These are phyloP conservation scores for Populus euphratica DNA, from an alignment of 345 rosid genomes.

Conservation along the genomic window DNA sequence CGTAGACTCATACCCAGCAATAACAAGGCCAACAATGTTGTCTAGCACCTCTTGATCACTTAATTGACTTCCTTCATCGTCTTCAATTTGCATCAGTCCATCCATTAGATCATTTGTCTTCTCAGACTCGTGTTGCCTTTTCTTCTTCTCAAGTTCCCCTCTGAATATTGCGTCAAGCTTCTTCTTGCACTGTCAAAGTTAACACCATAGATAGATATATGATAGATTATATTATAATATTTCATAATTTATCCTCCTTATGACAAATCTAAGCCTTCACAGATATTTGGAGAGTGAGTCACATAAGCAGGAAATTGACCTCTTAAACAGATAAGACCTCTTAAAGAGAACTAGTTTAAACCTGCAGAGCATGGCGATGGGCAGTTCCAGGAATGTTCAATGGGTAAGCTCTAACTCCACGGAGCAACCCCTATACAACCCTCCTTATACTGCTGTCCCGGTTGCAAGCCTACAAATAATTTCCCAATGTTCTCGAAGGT, in stretches of 20 bases:
- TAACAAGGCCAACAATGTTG: slow-evolving; percentile 32
- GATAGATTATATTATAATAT: too few relatives aligned
- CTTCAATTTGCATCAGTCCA: slow-evolving; percentile 33
- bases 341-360: neutral
- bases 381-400: slow-evolving; percentile 40
- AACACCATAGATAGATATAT: neutral
- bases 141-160: slow-evolving; percentile 29
- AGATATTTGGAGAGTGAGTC: neutral
- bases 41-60: slow-evolving; percentile 40
- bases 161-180: slow-evolving; percentile 21
- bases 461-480: slow-evolving; percentile 34
- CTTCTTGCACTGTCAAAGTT: slow-evolving; percentile 22
- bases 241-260: neutral
- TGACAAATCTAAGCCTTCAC: neutral
- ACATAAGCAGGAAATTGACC: too few relatives aligned
- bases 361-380: slow-evolving; percentile 29
- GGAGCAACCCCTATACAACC: slow-evolving; percentile 11
- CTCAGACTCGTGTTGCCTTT: slow-evolving; percentile 5
- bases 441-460: slow-evolving; percentile 31
- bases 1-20: slow-evolving; percentile 35
- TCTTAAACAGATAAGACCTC: too few relatives aligned
- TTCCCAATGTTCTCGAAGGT: slow-evolving; percentile 36
- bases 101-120: slow-evolving; percentile 36
- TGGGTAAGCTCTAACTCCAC: slow-evolving; percentile 36
- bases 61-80: slow-evolving; percentile 31